Percentiles rank a stretch among this genome's conserved stretches.
phyloP scores from a whole-genome alignment of 2,329 filamentous ascomycete genomes.

The Botrytis paeoniae region DNA sequence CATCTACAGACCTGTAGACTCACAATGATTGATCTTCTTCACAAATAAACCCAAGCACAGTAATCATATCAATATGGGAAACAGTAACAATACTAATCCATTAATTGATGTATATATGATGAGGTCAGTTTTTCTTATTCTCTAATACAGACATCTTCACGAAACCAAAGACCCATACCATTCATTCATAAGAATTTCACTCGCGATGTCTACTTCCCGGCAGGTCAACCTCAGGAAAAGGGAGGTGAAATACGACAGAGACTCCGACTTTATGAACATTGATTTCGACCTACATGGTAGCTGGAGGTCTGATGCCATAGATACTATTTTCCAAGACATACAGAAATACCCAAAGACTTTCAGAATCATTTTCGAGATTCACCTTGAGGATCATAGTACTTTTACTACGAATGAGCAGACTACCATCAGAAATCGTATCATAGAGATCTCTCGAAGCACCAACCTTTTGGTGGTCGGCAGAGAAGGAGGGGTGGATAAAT shows the following conservation, averaged over 20 bases:
- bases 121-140: not conserved
- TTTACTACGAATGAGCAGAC: not conserved
- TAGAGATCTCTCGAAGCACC: not conserved
- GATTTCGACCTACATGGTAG: not conserved
- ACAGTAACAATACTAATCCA: not conserved
- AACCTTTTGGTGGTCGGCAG: not conserved
- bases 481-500: fast-evolving
- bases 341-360: not conserved
- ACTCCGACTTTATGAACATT: not conserved
- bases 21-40: not conserved
- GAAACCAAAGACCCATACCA: not conserved
- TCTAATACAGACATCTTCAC: not conserved
- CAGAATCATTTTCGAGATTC: not conserved
- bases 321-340: not conserved
- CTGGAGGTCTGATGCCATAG: not conserved
- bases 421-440: not conserved
- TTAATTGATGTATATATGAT: not conserved
- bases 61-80: not conserved
- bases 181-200: not conserved
- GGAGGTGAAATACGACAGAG: not conserved
- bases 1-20: not conserved
- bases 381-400: not conserved
- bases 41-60: not conserved
- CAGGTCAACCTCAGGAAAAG: not conserved
- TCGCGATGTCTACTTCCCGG: not conserved